phyloP scores from a whole-genome alignment of 352 stramenopile genomes.

The Pythium dissimile region DNA sequence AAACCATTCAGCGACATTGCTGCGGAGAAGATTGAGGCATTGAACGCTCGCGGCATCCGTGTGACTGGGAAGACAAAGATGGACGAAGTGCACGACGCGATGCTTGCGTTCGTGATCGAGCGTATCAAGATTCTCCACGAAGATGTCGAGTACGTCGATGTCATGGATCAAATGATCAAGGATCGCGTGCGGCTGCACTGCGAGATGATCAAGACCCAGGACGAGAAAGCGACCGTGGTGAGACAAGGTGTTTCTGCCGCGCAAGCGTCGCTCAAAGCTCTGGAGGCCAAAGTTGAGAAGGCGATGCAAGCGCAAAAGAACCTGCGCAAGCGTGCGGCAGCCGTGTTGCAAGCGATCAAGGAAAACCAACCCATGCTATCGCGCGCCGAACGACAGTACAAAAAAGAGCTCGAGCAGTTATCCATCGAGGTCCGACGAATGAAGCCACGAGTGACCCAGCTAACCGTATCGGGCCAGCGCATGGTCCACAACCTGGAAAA shows the following conservation, averaged over 20 bases:
- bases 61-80: conserved; percentile 64
- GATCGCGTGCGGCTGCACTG: conserved; percentile 52
- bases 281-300: conserved; percentile 54
- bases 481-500: conserved; percentile 53
- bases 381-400: conserved; percentile 67
- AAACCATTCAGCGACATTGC: conserved; percentile 56
- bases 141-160: conserved; percentile 74
- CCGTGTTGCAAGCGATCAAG: conserved; percentile 73
- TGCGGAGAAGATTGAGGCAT: conserved; percentile 49
- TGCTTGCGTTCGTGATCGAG: conserved; percentile 72
- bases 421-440: conserved; percentile 58
- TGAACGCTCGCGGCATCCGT: conserved; percentile 54
- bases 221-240: conserved; percentile 38
- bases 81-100: conserved; percentile 60
- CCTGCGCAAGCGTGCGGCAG: conserved; percentile 69
- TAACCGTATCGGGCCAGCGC: conserved; percentile 63
- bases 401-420: conserved; percentile 65
- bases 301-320: conserved; percentile 69
- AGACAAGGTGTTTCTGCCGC: conserved; percentile 32
- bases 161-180: conserved; percentile 61
- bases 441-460: conserved; percentile 64
- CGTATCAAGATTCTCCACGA: conserved; percentile 74
- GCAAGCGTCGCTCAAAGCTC: conserved; percentile 31
- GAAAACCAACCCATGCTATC: conserved; percentile 80
- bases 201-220: conserved; percentile 59